These are phyloP conservation scores for Helicocarpus griseus DNA, from an alignment of 2,329 filamentous ascomycete genomes.

Conservation along the genomic window DNA sequence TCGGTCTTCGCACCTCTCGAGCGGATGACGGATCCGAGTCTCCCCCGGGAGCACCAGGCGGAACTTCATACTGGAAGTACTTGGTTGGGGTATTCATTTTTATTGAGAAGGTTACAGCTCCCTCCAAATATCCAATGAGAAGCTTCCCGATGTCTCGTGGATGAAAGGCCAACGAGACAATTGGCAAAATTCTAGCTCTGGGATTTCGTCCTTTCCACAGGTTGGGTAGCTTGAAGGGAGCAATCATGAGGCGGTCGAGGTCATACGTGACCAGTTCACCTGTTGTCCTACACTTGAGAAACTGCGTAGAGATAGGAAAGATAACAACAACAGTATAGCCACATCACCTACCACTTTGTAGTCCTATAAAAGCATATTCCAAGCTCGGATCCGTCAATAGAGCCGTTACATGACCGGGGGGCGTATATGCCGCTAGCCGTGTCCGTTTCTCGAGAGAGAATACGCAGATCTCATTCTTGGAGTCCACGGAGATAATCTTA, in stretches of 20 bases:
- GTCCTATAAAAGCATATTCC: conserved; percentile 83
- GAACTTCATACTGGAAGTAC: conserved; percentile 75
- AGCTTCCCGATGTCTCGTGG: conserved; percentile 87
- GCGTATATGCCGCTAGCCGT: conserved; percentile 59
- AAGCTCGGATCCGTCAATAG: conserved; percentile 79
- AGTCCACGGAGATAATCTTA: conserved; percentile 75
- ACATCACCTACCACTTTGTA: conserved; percentile 51
- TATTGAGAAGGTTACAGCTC: conserved; percentile 85
- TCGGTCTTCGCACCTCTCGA: conserved; percentile 58
- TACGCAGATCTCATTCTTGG: conserved; percentile 72
- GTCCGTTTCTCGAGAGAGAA: conserved; percentile 68
- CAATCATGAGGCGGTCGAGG: conserved; percentile 67
- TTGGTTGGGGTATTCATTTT: conserved; percentile 74
- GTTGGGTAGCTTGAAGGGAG: conserved; percentile 75
- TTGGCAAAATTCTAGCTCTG: conserved; percentile 50
- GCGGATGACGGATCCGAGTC: conserved; percentile 55
- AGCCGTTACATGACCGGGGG: conserved; percentile 64
- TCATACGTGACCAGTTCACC: conserved; percentile 89
- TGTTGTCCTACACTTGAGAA: conserved; percentile 13
- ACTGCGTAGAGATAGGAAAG: not conserved
- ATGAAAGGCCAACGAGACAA: conserved; percentile 76
- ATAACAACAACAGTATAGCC: not conserved
- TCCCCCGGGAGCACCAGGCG: conserved; percentile 71
- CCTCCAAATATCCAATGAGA: conserved; percentile 80
- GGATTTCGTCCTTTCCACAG: conserved; percentile 71